Conservation (phyloP, 257 asterid genomes). For the Nicotiana noctiflora region DNA sequence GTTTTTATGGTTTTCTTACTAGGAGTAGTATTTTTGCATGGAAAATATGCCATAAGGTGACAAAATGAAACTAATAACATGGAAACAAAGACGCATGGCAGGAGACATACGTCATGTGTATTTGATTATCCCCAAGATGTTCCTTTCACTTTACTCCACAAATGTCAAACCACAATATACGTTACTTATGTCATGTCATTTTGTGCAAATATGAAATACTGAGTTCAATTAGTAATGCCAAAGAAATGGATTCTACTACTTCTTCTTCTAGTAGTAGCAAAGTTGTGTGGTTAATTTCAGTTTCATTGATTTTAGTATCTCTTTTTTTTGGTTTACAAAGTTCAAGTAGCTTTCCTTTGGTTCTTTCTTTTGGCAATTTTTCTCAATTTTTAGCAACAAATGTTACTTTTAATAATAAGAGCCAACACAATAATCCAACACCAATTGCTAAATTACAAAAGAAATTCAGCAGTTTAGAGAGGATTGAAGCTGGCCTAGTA, state of each 20-base stretch:
- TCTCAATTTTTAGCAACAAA: background rate
- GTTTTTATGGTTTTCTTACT: no score
- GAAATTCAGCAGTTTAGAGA: constrained; percentile 26
- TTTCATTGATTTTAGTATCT: constrained; percentile 39
- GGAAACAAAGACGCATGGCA: constrained; percentile 3
- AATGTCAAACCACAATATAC: background rate
- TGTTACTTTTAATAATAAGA: background rate
- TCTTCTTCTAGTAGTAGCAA: background rate
- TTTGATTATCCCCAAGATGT: background rate
- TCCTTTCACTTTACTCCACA: background rate
- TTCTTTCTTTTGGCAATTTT: background rate
- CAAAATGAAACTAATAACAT: background rate
- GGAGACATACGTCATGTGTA: background rate
- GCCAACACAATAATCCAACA: background rate
- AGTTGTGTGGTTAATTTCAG: constrained; percentile 30
- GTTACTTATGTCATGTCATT: background rate
- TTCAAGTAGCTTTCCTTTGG: constrained; percentile 25
- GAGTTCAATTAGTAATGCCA: background rate
- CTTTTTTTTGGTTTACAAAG: constrained; percentile 21
- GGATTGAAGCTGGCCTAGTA: constrained; percentile 43
- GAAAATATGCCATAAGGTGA: background rate
- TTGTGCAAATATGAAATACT: background rate
- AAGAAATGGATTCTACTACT: background rate
- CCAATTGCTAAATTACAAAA: background rate
- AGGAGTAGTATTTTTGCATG: background rate